Percentiles rank a stretch among this genome's conserved stretches.
Conservation (phyloP, 73 alveolate genomes). For the Effrenium voratum region DNA sequence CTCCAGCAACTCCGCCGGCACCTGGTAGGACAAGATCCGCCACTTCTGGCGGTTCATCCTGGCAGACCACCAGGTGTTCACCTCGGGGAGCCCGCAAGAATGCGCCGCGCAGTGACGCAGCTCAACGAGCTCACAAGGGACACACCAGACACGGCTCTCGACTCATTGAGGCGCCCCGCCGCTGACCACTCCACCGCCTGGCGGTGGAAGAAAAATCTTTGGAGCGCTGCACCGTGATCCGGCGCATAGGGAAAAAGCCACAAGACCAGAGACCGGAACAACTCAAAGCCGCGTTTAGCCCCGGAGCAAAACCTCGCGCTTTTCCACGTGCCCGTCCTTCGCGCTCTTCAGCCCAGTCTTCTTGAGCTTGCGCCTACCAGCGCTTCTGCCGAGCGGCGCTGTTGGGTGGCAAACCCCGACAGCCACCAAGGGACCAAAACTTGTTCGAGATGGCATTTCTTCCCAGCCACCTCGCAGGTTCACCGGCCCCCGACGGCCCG, state of each 20-base stretch:
- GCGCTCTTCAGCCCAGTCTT: background rate
- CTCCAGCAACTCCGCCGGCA: background rate
- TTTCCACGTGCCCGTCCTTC: background rate
- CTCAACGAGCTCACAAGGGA: background rate
- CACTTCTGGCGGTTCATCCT: slow-evolving; percentile 52
- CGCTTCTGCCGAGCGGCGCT: background rate
- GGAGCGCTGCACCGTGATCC: background rate
- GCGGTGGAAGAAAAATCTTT: background rate
- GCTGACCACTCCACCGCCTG: slow-evolving; percentile 29
- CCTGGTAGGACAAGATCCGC: slow-evolving; percentile 18
- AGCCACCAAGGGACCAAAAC: background rate
- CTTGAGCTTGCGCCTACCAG: slow-evolving; percentile 46
- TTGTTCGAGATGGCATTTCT: background rate
- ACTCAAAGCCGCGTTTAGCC: background rate
- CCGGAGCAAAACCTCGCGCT: background rate
- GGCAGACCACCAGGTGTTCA: slow-evolving; percentile 83
- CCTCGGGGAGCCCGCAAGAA: background rate
- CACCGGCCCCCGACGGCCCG: background rate
- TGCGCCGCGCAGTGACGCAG: background rate
- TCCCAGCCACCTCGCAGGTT: background rate
- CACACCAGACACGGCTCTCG: background rate
- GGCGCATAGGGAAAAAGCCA: background rate
- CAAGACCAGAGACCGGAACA: background rate
- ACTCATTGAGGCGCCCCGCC: background rate
- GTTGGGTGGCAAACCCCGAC: background rate